A percentile compares a stretch with the other conserved stretches of the same genome.
These are phyloP conservation scores for Raphanus sativus DNA, from an alignment of 345 rosid genomes.

Conservation along the genomic window DNA sequence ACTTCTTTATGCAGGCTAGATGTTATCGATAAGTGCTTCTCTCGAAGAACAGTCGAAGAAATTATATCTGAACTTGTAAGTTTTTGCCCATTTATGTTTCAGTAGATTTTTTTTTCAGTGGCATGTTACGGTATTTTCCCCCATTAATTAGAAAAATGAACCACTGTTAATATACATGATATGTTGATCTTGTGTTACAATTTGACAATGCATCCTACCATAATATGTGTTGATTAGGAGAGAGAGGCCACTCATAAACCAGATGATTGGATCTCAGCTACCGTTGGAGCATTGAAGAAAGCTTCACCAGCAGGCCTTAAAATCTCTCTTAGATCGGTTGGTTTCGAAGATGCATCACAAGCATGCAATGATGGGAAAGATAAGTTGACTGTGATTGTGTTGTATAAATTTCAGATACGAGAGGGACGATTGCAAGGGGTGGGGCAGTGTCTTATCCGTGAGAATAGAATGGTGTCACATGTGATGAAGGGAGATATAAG, in stretches of 20 bases:
- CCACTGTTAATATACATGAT: not conserved
- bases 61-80: slow-evolving; percentile 81
- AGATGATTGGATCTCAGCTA: slow-evolving; percentile 57
- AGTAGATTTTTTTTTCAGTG: too few relatives aligned
- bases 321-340: slow-evolving; percentile 74
- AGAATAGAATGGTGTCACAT: slow-evolving; percentile 77
- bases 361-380: not conserved
- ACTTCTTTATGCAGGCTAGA: slow-evolving; percentile 43
- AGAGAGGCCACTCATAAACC: slow-evolving; percentile 38
- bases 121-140: too few relatives aligned
- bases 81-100: not conserved
- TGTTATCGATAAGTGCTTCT: slow-evolving; percentile 67
- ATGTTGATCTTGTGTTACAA: not conserved
- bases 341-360: not conserved
- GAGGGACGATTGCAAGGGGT: slow-evolving; percentile 79
- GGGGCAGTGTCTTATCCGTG: slow-evolving; percentile 74
- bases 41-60: slow-evolving; percentile 62
- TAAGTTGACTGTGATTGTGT: slow-evolving; percentile 12
- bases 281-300: slow-evolving; percentile 53
- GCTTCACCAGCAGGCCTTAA: slow-evolving; percentile 91
- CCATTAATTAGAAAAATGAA: too few relatives aligned
- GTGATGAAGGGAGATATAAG: slow-evolving; percentile 65
- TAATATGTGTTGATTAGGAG: slow-evolving; percentile 46
- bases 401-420: slow-evolving; percentile 59
- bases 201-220: not conserved